phyloP scores from a whole-genome alignment of 768 basidiomycete genomes.

The Multifurca ochricompacta region DNA sequence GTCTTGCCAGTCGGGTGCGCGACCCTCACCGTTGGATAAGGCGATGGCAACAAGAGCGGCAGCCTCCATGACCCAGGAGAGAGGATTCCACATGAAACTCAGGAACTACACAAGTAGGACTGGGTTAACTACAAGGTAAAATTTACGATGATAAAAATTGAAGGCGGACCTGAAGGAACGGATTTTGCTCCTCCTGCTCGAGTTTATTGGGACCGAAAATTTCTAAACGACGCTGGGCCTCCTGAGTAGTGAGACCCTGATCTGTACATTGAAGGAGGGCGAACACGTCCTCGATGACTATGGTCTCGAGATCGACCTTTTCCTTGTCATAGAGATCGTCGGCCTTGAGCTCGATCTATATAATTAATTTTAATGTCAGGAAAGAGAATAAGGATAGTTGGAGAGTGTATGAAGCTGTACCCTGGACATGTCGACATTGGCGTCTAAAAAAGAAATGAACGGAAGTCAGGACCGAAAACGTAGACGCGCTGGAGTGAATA shows the following conservation, averaged over 20 bases:
- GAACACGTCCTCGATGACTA: conserved; percentile 95
- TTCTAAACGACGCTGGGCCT: conserved; percentile 77
- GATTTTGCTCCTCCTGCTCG: conserved; percentile 82
- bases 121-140: not conserved
- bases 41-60: conserved; percentile 92
- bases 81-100: conserved; percentile 99
- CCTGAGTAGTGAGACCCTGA: conserved; percentile 64
- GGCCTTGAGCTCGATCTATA: conserved; percentile 76
- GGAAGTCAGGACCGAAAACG: conserved; percentile 13
- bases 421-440: conserved; percentile 79
- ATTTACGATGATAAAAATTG: not conserved
- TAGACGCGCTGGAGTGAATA: conserved; percentile 1
- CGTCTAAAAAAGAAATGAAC: conserved; percentile 41
- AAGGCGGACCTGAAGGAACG: conserved; percentile 39
- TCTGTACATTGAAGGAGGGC: conserved; percentile 88
- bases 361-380: not conserved
- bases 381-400: not conserved
- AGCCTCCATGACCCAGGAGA: conserved; percentile 99
- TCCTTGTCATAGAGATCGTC: conserved; percentile 97
- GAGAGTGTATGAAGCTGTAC: conserved; percentile 28
- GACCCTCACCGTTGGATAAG: conserved; percentile 83
- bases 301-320: conserved; percentile 97
- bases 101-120: conserved; percentile 50
- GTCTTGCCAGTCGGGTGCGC: conserved; percentile 94
- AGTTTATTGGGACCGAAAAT: conserved; percentile 97